These are phyloP conservation scores for Solanum chacoense DNA, from an alignment of 305 asterid species.

Conservation along the genomic window DNA sequence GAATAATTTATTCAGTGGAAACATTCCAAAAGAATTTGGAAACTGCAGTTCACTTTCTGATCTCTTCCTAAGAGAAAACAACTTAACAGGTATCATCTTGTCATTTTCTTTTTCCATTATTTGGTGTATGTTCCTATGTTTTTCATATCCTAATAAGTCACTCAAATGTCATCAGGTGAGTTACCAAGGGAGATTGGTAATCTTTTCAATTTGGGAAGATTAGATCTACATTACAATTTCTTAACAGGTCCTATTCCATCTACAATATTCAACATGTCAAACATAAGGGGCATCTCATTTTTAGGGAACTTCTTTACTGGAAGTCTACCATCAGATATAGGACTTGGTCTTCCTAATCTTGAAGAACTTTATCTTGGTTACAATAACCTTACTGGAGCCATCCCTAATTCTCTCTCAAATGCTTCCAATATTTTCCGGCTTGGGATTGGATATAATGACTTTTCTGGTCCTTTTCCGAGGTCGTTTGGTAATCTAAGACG, in stretches of 20 bases:
- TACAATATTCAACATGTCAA: constrained; percentile 25
- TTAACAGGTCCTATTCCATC: constrained; percentile 23
- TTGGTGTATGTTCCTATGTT: not conserved
- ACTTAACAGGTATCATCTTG: constrained; percentile 18
- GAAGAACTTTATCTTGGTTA: constrained; percentile 12
- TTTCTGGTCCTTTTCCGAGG: constrained; percentile 21
- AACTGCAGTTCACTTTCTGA: constrained; percentile 23
- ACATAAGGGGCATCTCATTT: constrained; percentile 10
- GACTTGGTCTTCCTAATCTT: constrained; percentile 23
- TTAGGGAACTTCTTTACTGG: constrained; percentile 14
- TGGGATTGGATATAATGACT: constrained; percentile 1
- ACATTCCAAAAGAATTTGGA: constrained; percentile 29
- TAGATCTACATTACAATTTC: constrained; percentile 10
- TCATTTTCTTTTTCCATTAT: not conserved
- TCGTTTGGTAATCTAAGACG: constrained; percentile 20
- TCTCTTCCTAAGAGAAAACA: constrained; percentile 19
- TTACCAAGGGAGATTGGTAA: constrained; percentile 22
- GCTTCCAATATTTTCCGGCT: constrained; percentile 11
- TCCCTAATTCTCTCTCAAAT: constrained; percentile 26
- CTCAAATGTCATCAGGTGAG: constrained; percentile 12
- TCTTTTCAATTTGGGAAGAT: constrained; percentile 15
- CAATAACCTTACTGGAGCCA: constrained; percentile 22
- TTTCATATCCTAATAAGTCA: constrained; percentile 9
- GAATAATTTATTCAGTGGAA: constrained; percentile 18
- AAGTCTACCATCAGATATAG: constrained; percentile 22